Conservation (phyloP, 352 stramenopile genomes). For the Pythium vanterpoolii region DNA sequence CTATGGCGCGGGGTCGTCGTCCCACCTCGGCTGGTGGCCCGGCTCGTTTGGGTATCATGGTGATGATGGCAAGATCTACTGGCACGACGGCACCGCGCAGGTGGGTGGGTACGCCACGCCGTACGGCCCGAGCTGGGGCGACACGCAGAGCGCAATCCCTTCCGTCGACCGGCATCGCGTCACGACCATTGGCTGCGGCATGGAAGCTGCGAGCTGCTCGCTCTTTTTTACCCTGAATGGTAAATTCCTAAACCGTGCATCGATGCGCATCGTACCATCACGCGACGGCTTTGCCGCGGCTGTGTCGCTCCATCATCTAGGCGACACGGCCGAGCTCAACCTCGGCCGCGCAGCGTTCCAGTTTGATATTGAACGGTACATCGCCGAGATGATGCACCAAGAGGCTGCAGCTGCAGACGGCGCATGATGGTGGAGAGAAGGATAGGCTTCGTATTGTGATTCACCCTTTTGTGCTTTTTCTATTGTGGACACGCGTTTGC, state of each 20-base stretch:
- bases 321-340: slow-evolving; percentile 36
- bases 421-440: too few species aligned
- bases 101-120: slow-evolving; percentile 10
- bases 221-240: slow-evolving; percentile 43
- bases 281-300: slow-evolving; percentile 21
- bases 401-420: too few species aligned
- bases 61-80: slow-evolving; percentile 33
- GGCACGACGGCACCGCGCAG: slow-evolving; percentile 19
- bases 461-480: neutral
- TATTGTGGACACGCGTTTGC: slow-evolving; percentile 18
- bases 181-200: slow-evolving; percentile 31
- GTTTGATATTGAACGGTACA: slow-evolving; percentile 31
- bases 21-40: slow-evolving; percentile 35
- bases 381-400: neutral
- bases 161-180: neutral
- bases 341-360: slow-evolving; percentile 26
- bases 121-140: slow-evolving; percentile 24
- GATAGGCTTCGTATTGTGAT: neutral
- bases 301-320: slow-evolving; percentile 34
- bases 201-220: slow-evolving; percentile 6
- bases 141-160: slow-evolving; percentile 3
- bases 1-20: slow-evolving; percentile 33
- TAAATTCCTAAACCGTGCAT: slow-evolving; percentile 22
- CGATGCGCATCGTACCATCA: neutral
- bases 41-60: slow-evolving; percentile 41